Percentiles rank a stretch among this genome's conserved stretches.
These are phyloP conservation scores for Globisporangium paroecandrum DNA, from an alignment of 352 stramenopile species.

Conservation along the genomic window DNA sequence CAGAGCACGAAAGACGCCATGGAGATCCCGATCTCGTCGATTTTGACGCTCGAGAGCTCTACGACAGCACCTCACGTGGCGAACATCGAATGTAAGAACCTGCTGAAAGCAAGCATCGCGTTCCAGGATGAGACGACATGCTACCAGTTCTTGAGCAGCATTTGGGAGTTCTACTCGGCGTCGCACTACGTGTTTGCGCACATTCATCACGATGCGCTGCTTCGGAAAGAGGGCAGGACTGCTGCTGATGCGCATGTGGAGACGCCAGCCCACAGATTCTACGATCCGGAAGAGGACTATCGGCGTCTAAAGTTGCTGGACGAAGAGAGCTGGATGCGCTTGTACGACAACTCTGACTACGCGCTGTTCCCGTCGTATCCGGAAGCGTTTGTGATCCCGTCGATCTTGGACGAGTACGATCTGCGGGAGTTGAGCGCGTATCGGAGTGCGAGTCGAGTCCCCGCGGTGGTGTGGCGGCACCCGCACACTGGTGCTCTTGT, in stretches of 20 bases:
- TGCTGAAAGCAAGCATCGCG: constrained; percentile 77
- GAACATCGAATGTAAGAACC: constrained; percentile 82
- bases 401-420: constrained; percentile 89
- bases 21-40: constrained; percentile 78
- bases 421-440: constrained; percentile 87
- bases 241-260: constrained; percentile 25
- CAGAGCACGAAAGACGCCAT: constrained; percentile 74
- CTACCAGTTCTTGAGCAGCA: constrained; percentile 67
- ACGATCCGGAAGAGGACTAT: constrained; percentile 80
- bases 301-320: constrained; percentile 72
- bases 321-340: constrained; percentile 76
- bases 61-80: constrained; percentile 79
- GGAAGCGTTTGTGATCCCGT: constrained; percentile 90
- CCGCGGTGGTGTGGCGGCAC: constrained; percentile 91
- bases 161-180: constrained; percentile 68
- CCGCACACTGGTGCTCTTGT: constrained; percentile 90
- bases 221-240: constrained; percentile 34
- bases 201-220: constrained; percentile 65
- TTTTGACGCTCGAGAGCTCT: constrained; percentile 74
- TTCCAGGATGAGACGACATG: constrained; percentile 79
- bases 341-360: constrained; percentile 88
- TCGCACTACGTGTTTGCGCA: constrained; percentile 76
- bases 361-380: constrained; percentile 94
- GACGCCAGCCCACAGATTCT: constrained; percentile 54
- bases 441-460: constrained; percentile 92